A percentile compares a stretch with the other conserved stretches of the same genome.
Evolutionary conservation across 371 early-diverging fungal species (phyloP).

Genomic region (Rhizomucor pusillus): DNA sequence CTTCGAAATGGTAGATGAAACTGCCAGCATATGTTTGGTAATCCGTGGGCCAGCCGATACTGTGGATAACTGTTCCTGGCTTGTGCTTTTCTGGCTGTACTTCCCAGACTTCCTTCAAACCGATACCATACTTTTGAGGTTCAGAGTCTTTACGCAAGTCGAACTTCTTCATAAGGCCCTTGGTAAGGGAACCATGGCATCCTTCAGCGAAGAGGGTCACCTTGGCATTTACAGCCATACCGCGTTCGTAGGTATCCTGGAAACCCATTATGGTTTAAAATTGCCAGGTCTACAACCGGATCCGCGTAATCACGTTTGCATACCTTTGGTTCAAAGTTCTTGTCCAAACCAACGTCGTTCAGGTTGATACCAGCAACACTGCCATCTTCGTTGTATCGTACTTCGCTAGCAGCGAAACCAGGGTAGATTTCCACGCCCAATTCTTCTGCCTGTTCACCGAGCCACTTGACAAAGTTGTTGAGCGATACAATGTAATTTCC

Average conservation of each 20-base stretch:
- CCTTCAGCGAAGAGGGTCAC: constrained; percentile 97
- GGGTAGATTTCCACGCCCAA: constrained; percentile 95
- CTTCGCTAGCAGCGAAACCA: constrained; percentile 90
- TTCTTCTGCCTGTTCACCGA: constrained; percentile 97
- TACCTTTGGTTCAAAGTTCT: constrained; percentile 84
- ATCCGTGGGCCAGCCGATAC: constrained; percentile 93
- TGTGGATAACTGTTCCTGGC: constrained; percentile 85
- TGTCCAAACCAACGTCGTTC: constrained; percentile 94
- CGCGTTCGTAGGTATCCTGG: constrained; percentile 88
- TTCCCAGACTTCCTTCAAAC: constrained; percentile 99
- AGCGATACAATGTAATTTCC: constrained; percentile 97
- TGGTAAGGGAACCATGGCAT: constrained; percentile 95
- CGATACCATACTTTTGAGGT: constrained; percentile 91
- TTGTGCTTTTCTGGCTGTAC: constrained; percentile 83
- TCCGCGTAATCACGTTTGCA: constrained; percentile 1
- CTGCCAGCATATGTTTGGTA: constrained; percentile 91
- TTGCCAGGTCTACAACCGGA: too few species aligned
- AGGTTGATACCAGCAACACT: constrained; percentile 92
- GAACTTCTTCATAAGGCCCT: constrained; percentile 84
- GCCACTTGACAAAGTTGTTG: constrained; percentile 92
- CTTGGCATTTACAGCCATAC: constrained; percentile 94
- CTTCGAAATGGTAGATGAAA: constrained; percentile 93
- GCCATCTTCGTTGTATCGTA: constrained; percentile 88
- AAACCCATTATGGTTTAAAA: neutral
- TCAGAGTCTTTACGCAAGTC: constrained; percentile 81